These are phyloP conservation scores for Coccinonectria pachysandricola DNA, from an alignment of 2,329 filamentous ascomycete species.

Conservation along the genomic window DNA sequence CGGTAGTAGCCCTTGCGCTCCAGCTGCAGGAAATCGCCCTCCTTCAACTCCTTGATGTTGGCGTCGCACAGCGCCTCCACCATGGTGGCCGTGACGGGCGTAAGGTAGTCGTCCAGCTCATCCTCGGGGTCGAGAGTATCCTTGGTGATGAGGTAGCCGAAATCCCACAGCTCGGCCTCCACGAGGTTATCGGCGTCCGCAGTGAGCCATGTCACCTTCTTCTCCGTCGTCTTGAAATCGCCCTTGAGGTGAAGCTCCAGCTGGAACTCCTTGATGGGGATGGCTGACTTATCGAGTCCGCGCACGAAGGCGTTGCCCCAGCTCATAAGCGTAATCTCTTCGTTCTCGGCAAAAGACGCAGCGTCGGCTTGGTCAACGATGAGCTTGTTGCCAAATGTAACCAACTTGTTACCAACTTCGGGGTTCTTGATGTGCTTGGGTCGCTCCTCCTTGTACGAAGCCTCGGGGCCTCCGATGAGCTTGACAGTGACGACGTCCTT, in stretches of 20 bases:
- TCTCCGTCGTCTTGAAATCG: slow-evolving; percentile 89
- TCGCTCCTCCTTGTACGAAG: slow-evolving; percentile 60
- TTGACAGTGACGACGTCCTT: slow-evolving; percentile 62
- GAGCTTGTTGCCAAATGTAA: slow-evolving; percentile 64
- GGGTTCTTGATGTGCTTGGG: slow-evolving; percentile 86
- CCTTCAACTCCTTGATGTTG: slow-evolving; percentile 68
- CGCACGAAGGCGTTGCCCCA: slow-evolving; percentile 86
- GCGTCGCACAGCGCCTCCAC: slow-evolving; percentile 70
- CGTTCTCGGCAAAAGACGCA: slow-evolving; percentile 67
- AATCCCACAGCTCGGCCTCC: slow-evolving; percentile 80
- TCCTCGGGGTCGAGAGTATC: slow-evolving; percentile 88
- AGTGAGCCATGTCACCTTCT: slow-evolving; percentile 93
- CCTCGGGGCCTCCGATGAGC: slow-evolving; percentile 54
- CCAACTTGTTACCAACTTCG: slow-evolving; percentile 74
- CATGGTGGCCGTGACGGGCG: slow-evolving; percentile 61
- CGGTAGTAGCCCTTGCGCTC: slow-evolving; percentile 90
- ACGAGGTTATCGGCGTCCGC: slow-evolving; percentile 65
- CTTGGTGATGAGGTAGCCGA: slow-evolving; percentile 91
- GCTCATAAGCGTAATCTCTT: slow-evolving; percentile 93
- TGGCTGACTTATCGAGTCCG: slow-evolving; percentile 44
- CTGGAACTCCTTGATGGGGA: slow-evolving; percentile 57
- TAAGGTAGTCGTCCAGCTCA: slow-evolving; percentile 73
- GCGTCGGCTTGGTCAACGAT: slow-evolving; percentile 82
- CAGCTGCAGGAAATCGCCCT: slow-evolving; percentile 88
- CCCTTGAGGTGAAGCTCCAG: slow-evolving; percentile 85